Evolutionary conservation across 1,284 basidiomycete genomes (phyloP), one percentile per base, ranked within the genome.

Genomic region (Trichosporon faecale): DNA sequence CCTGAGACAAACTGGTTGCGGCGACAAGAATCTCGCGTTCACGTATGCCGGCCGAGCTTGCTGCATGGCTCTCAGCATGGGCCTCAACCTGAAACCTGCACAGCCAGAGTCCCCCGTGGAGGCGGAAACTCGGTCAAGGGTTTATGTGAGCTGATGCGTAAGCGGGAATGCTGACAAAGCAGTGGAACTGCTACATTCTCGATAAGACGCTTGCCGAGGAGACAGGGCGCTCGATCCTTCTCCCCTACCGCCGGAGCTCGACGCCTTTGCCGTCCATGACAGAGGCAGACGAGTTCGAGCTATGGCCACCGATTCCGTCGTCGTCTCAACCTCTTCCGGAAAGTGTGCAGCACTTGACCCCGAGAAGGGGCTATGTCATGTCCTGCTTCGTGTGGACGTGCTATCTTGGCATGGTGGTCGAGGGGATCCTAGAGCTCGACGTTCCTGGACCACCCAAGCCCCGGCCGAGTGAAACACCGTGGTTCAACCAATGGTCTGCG

Each of bases 161-260:
- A 12, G 23, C 25, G 7, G 16, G 16, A 14, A 12, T 18, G 57
- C 64, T 67, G 23, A 60, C 66, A 27, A 18, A 46, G 21, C 29
- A 29, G 66, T 85, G 84, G 83, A 82, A 82, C 72, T 80, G 79
- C 73, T 85, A 84, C 67, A 79, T 85, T 23, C 72, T 85, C 31
- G 83, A 84, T 75, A 85, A 84, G 74, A 77, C 80, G 11, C 72
- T 85, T 2, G 77, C 79, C 18, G 80, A 84, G 70, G 85, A 85
- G 74, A 85, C 84, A 63, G 85, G 85, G 6, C 77, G 84, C 16
- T 80, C 84, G 0, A 82, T 80, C 64, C 74, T 84, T 1, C 75
- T 85, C 29, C 78, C 81, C 1, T 83, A 81, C 31, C 76, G 80
- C 6, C 79, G 82, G 12, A 78, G 79, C 25, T 80, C 82, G 8